Evolutionary conservation across 2,329 filamentous ascomycete genomes (phyloP).

Genomic region (Sporothrix curviconia): DNA sequence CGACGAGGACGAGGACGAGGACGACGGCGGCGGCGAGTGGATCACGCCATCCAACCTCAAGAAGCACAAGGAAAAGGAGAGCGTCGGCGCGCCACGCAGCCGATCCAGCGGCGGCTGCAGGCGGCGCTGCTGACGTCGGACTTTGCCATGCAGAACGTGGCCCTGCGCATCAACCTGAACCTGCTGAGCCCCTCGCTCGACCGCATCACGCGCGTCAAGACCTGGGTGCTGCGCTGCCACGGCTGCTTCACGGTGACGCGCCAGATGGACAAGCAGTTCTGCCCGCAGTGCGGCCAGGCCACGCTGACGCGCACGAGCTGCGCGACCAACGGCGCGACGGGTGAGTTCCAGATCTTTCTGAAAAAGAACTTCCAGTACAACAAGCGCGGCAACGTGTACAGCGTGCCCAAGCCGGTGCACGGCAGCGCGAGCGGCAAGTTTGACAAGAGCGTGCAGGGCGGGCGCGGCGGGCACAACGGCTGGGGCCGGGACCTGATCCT

Average conservation of each 20-base stretch:
- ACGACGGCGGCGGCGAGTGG: constrained; percentile 59
- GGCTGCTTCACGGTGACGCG: constrained; percentile 82
- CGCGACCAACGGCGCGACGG: constrained; percentile 66
- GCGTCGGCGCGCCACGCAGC: constrained; percentile 40
- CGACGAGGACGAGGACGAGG: constrained; percentile 24
- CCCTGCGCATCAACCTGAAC: constrained; percentile 82
- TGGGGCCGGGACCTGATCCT: constrained; percentile 83
- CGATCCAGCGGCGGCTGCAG: constrained; percentile 62
- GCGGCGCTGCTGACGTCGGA: constrained; percentile 91
- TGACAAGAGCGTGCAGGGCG: constrained; percentile 36
- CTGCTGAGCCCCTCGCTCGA: constrained; percentile 65
- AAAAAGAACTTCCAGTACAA: constrained; percentile 97
- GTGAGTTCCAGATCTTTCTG: constrained; percentile 77
- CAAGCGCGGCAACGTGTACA: constrained; percentile 84
- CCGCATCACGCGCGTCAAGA: constrained; percentile 77
- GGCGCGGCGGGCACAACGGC: constrained; percentile 71
- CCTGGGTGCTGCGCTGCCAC: constrained; percentile 87
- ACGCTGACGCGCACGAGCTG: constrained; percentile 81
- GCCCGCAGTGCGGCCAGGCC: constrained; percentile 79
- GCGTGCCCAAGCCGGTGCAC: constrained; percentile 81
- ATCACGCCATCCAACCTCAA: constrained; percentile 92
- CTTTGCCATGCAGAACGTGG: constrained; percentile 96
- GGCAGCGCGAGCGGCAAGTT: constrained; percentile 74
- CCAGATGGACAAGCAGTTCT: constrained; percentile 86
- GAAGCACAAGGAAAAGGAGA: constrained; percentile 68